A percentile compares a stretch with the other conserved stretches of the same genome.
Evolutionary conservation across 345 rosid genomes (phyloP).

Genomic region (Melaleuca quinquenervia): DNA sequence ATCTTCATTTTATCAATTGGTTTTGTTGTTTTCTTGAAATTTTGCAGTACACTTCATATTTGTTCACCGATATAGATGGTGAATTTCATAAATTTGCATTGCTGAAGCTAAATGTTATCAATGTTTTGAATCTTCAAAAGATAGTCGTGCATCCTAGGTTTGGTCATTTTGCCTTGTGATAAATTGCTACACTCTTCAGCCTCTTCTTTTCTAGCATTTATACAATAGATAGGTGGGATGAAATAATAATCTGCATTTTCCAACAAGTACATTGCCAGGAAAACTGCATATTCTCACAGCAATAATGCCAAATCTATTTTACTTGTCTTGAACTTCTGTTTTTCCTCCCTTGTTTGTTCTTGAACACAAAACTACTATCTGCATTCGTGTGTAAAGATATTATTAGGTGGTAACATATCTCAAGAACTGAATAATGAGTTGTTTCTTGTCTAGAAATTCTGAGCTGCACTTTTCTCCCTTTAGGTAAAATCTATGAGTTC

Average conservation of each 20-base stretch:
- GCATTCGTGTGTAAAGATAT: neutral
- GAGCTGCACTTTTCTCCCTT: neutral
- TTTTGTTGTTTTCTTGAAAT: neutral
- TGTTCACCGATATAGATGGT: neutral
- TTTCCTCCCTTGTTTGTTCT: neutral
- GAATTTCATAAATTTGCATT: neutral
- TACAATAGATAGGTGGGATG: neutral
- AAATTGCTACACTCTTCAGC: neutral
- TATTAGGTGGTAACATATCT: neutral
- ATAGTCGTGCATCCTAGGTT: neutral
- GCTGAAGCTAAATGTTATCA: neutral
- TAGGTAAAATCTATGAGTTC: conserved; percentile 48
- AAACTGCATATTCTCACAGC: neutral
- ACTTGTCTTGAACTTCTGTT: neutral
- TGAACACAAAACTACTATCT: neutral
- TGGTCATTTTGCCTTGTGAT: neutral
- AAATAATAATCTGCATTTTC: neutral
- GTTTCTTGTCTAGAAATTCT: neutral
- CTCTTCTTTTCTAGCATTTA: neutral
- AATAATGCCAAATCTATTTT: neutral
- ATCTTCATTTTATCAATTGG: neutral
- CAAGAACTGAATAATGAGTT: neutral
- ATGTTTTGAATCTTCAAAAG: neutral
- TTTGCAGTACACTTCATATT: neutral
- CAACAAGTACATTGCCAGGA: neutral